Evolutionary conservation across 1,284 basidiomycete genomes (phyloP).

Genomic region (Apiotrichum veenhuisii): DNA sequence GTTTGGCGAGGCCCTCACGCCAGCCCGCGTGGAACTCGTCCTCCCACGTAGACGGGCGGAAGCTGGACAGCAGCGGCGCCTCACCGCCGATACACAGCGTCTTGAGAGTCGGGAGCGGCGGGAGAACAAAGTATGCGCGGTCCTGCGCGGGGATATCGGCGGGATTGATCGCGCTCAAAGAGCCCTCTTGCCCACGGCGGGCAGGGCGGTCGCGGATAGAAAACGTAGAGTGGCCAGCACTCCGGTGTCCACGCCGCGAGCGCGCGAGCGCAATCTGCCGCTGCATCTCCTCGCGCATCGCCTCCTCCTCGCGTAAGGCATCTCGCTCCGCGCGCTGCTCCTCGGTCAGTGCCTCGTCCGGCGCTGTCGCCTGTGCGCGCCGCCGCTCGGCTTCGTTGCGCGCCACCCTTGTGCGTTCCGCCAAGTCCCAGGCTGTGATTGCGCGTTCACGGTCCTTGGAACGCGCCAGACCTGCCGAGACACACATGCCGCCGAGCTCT

Average conservation of each 20-base stretch:
- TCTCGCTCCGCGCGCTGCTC: slow-evolving; percentile 15
- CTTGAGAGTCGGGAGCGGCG: slow-evolving; percentile 43
- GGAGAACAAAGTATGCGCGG: slow-evolving; percentile 44
- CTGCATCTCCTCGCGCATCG: slow-evolving; percentile 26
- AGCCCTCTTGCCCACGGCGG: slow-evolving; percentile 17
- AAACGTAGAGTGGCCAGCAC: slow-evolving; percentile 43
- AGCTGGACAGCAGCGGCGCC: slow-evolving; percentile 28
- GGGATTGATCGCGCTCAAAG: slow-evolving; percentile 11
- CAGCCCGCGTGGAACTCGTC: slow-evolving; percentile 46
- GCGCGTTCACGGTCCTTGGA: slow-evolving; percentile 46
- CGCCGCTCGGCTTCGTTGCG: slow-evolving; percentile 28
- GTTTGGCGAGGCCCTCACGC: slow-evolving; percentile 42
- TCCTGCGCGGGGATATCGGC: slow-evolving; percentile 34
- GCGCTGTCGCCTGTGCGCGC: slow-evolving; percentile 1
- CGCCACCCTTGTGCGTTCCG: slow-evolving; percentile 32
- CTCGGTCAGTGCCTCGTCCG: slow-evolving; percentile 4
- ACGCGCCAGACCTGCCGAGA: slow-evolving; percentile 39
- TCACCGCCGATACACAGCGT: slow-evolving; percentile 48
- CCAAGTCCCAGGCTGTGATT: slow-evolving; percentile 43
- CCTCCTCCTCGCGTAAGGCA: slow-evolving; percentile 17
- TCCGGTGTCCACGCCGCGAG: slow-evolving; percentile 42
- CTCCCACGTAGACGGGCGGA: slow-evolving; percentile 40
- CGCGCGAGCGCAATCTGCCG: slow-evolving; percentile 30
- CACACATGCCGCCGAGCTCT: slow-evolving; percentile 40
- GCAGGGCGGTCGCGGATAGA: slow-evolving; percentile 41